Base-by-base conservation (phyloP, 768 basidiomycete genomes). In the Tylopilus sp. region DNA sequence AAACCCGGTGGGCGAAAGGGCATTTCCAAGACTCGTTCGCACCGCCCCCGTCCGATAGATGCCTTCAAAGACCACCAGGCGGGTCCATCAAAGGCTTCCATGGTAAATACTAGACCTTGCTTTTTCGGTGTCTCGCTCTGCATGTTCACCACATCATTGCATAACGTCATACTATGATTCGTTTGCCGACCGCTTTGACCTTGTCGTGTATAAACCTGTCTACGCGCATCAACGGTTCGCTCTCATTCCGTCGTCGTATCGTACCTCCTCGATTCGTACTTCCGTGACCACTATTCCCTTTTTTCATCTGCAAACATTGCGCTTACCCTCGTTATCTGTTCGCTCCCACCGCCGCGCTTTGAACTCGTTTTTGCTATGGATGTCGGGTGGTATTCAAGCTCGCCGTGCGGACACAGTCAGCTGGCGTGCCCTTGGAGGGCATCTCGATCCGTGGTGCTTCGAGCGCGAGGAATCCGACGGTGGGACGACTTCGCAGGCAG, bases 1-100 rank as follows among this genome's bases (percentile, higher is more conserved):
- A 86, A 76, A 60, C 86, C 85, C 6, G 86, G 86, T 45, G 87
- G 87, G 22, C 80, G 87, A 63, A 91, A 90, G 68, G 81, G 81
- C 41, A 61, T 76, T n/a, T 73, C 76, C 16, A 88, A 86, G 73
- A 70, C 78, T 58, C 78, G 83, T 25, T 72, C 79, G 6, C 84
- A 87, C 66, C 78, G 84, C 55, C 72, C 80, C 11, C 77, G 85
- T 50, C 74, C 80, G 44, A 76, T 83, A 54, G 86, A 88, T 70
- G 70, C 76, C 26, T 71, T 81, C 56, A 76, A 86, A 71, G 75
- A 80, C 45, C 63, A 81, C 52, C 62, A 61, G 28, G 70, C 74
- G 61, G 75, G 76, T 55, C 73, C 77, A 52, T 70, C 69, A 72
- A 72, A 79, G 56, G 69, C 71, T 65, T 76, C 82, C 63, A 78